These are phyloP conservation scores for Stropharia rugosoannulata DNA, from an alignment of 768 basidiomycete genomes.

Conservation along the genomic window DNA sequence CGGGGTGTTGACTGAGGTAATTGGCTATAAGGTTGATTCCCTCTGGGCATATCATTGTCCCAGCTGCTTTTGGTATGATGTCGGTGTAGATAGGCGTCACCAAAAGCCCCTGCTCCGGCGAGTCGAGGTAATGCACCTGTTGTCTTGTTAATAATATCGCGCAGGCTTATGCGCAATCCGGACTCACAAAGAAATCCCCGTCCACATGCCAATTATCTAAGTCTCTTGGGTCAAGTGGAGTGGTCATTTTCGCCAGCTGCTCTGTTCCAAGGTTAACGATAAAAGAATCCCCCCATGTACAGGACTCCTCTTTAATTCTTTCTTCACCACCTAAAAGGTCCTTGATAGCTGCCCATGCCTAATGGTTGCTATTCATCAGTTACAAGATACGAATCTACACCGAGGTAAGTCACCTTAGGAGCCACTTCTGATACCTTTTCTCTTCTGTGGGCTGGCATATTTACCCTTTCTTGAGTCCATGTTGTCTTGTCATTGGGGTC, in stretches of 20 bases:
- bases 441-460: conserved; percentile 54
- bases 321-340: conserved; percentile 62
- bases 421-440: conserved; percentile 48
- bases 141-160: background rate
- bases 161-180: background rate
- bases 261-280: conserved; percentile 61
- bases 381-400: conserved; percentile 37
- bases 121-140: conserved; percentile 61
- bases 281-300: conserved; percentile 57
- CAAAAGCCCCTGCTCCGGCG: conserved; percentile 62
- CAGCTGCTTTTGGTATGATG: conserved; percentile 54
- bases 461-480: conserved; percentile 51
- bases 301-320: conserved; percentile 47
- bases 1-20: conserved; percentile 51
- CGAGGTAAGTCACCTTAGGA: conserved; percentile 57
- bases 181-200: conserved; percentile 53
- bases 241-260: conserved; percentile 31
- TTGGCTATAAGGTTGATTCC: conserved; percentile 48
- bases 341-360: conserved; percentile 62
- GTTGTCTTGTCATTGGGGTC: conserved; percentile 54
- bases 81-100: conserved; percentile 63
- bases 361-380: background rate
- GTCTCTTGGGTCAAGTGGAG: conserved; percentile 35
- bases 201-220: conserved; percentile 67
- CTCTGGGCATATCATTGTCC: conserved; percentile 59